These are phyloP conservation scores for Diaporthe sp. DNA, from an alignment of 2,329 filamentous ascomycete species.

Conservation along the genomic window DNA sequence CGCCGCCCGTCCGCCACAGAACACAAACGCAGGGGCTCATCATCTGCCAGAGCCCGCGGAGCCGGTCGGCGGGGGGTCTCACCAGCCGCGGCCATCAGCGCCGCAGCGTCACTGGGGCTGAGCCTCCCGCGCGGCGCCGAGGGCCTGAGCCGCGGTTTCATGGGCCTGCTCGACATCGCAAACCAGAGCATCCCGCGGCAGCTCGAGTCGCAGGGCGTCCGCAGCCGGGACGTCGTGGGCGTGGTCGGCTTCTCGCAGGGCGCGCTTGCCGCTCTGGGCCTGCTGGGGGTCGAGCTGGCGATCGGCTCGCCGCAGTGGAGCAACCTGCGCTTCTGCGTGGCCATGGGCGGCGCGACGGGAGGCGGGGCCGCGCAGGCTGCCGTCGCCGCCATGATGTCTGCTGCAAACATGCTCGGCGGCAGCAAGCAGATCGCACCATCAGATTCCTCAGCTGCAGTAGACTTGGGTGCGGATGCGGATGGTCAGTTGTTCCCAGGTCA, in stretches of 20 bases:
- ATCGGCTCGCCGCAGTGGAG: slow-evolving; percentile 33
- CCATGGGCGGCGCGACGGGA: slow-evolving; percentile 18
- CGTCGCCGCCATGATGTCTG: slow-evolving; percentile 37
- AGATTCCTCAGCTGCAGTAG: not conserved
- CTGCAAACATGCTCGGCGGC: slow-evolving; percentile 12
- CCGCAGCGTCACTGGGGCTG: slow-evolving; percentile 5
- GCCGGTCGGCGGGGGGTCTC: slow-evolving; percentile 39
- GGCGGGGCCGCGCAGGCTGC: slow-evolving; percentile 41
- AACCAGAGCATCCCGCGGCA: slow-evolving; percentile 26
- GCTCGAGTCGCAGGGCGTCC: slow-evolving; percentile 25
- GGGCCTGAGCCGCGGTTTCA: slow-evolving; percentile 14
- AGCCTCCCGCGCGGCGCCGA: slow-evolving; percentile 5
- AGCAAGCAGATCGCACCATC: not conserved
- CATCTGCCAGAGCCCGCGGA: slow-evolving; percentile 34
- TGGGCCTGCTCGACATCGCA: slow-evolving; percentile 16
- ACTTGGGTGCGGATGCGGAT: not conserved
- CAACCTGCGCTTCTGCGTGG: slow-evolving; percentile 22
- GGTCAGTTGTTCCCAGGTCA: slow-evolving; percentile 30
- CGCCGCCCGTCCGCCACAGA: not conserved
- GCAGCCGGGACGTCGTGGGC: slow-evolving; percentile 45
- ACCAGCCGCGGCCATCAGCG: slow-evolving; percentile 41
- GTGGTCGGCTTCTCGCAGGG: slow-evolving; percentile 53
- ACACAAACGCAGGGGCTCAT: not conserved
- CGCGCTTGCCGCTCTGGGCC: slow-evolving; percentile 43
- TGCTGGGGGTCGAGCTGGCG: slow-evolving; percentile 39